These are phyloP conservation scores for Wickerhamiella allomyrinae DNA, from an alignment of 805 yeast genomes.

Conservation along the genomic window DNA sequence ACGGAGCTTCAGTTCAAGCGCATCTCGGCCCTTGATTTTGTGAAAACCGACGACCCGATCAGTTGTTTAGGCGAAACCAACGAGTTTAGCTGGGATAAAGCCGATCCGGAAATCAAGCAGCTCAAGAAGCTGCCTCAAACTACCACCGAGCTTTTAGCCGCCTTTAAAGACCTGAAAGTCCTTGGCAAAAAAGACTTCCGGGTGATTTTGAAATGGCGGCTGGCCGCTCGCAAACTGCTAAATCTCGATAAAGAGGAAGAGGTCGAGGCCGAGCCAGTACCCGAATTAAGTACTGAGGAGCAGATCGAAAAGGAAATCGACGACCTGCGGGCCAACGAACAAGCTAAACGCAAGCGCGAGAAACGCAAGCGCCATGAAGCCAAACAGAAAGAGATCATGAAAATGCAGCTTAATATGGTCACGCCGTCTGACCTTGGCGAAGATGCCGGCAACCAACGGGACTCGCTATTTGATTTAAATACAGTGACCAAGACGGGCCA, in stretches of 20 bases:
- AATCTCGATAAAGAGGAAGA: slow-evolving; percentile 48
- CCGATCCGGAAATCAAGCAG: slow-evolving; percentile 57
- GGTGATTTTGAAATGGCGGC: slow-evolving; percentile 72
- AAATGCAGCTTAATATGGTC: slow-evolving; percentile 94
- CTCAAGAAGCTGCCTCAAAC: slow-evolving; percentile 62
- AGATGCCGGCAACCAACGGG: slow-evolving; percentile 73
- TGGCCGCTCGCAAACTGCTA: slow-evolving; percentile 62
- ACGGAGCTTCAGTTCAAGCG: slow-evolving; percentile 61
- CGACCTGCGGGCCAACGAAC: slow-evolving; percentile 55
- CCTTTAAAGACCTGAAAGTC: slow-evolving; percentile 83
- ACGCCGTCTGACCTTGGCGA: slow-evolving; percentile 87
- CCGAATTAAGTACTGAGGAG: slow-evolving; percentile 65
- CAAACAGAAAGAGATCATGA: slow-evolving; percentile 72
- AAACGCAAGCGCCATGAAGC: slow-evolving; percentile 67
- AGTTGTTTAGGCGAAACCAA: slow-evolving; percentile 62
- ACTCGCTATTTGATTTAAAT: slow-evolving; percentile 66
- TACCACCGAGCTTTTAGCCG: slow-evolving; percentile 62
- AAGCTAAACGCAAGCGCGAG: slow-evolving; percentile 58
- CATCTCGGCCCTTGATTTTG: slow-evolving; percentile 64
- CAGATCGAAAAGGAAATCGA: slow-evolving; percentile 74
- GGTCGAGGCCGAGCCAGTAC: slow-evolving; percentile 39
- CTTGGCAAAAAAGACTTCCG: slow-evolving; percentile 91
- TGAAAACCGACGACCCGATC: slow-evolving; percentile 70
- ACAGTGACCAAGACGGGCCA: slow-evolving; percentile 83
- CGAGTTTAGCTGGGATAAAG: slow-evolving; percentile 46